Evolutionary conservation across 2,329 filamentous ascomycete genomes (phyloP), one percentile per base, ranked within the genome.

Genomic region (Trichoderma aggressivum): DNA sequence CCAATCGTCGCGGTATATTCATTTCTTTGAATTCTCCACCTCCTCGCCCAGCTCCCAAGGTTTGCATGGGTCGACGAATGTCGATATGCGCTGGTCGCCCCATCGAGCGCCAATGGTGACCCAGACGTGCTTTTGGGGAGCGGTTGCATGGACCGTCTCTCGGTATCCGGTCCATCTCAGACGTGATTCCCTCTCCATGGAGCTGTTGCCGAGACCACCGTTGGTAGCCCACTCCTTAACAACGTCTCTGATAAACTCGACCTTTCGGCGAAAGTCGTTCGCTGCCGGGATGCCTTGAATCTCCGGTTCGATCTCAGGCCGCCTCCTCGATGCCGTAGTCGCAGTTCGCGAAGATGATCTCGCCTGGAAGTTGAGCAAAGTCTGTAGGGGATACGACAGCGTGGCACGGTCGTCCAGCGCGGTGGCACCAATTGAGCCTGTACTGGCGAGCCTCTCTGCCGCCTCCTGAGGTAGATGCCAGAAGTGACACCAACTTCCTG

Each of bases 401-500:
- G 92, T 89, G 58, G 91, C 89, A 24, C 92, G 88, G 74, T 90
- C 88, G 76, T 92, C 90, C 21, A 92, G 86, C 5, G 90, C 90
- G n/a, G 90, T 86, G 74, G 92, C 87, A 61, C 89, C 88, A 64
- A 94, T 88, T n/a, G 89, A 87, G 70, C 91, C 90, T 2, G 88
- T 89, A 34, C 85, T 81, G 3, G 88, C 85, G 12, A 95, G 86
- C 50, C 89, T 86, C 74, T 88, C 84, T 3, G 91, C 89, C 1
- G 92, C 92, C 71, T 91, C 88, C n/a, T 89, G 83, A 0, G 91
- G 89, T 24, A 94, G 87, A 76, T 93, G 91, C 82, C 92, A 92
- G 78, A 94, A 93, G 78, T 93, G 91, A 75, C 92, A 91, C 85
- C 90, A 91, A 1, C 87, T 89, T n/a, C 91, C 92, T 34, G 91